A percentile compares a stretch with the other conserved stretches of the same genome.
Evolutionary conservation across 1,284 basidiomycete genomes (phyloP).

Genomic region (Ustilago tritici): DNA sequence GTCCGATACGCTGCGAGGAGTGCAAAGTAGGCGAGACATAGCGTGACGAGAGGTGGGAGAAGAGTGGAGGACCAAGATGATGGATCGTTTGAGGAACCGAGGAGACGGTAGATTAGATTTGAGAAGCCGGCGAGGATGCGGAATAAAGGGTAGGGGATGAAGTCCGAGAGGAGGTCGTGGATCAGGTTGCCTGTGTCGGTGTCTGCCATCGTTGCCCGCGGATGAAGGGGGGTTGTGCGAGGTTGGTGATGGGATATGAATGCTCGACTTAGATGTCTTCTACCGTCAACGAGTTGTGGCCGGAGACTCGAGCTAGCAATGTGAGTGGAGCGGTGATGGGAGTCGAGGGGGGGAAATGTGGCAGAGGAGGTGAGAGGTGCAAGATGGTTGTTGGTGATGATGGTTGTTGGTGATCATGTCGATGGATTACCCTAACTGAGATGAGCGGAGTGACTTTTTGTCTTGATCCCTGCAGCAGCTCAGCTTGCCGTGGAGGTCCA

Average conservation of each 20-base stretch:
- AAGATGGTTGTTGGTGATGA: too few relatives aligned
- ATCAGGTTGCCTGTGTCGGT: conserved; percentile 18
- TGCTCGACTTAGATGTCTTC: neutral
- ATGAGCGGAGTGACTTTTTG: neutral
- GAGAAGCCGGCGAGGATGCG: conserved; percentile 51
- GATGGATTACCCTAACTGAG: neutral
- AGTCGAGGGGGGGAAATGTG: too few relatives aligned
- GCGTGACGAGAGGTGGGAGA: conserved; percentile 56
- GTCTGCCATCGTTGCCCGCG: conserved; percentile 30
- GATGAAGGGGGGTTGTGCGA: neutral
- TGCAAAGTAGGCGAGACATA: conserved; percentile 56
- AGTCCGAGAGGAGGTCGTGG: conserved; percentile 39
- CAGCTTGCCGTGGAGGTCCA: conserved; percentile 20
- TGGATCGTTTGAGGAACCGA: conserved; percentile 50
- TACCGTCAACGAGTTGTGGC: too few relatives aligned
- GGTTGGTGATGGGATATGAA: neutral
- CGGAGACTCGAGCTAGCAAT: too few relatives aligned
- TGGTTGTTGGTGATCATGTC: too few relatives aligned
- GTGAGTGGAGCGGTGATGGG: too few relatives aligned
- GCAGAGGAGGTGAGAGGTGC: too few relatives aligned
- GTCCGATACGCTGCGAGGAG: conserved; percentile 57
- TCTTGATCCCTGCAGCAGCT: conserved; percentile 32
- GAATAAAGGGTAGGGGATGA: conserved; percentile 51
- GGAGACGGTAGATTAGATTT: conserved; percentile 51
- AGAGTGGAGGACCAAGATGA: conserved; percentile 56